A percentile compares a stretch with the other conserved stretches of the same genome.
Evolutionary conservation across 2,329 filamentous ascomycete genomes (phyloP).

Genomic region (Dactylellina drechsleri): DNA sequence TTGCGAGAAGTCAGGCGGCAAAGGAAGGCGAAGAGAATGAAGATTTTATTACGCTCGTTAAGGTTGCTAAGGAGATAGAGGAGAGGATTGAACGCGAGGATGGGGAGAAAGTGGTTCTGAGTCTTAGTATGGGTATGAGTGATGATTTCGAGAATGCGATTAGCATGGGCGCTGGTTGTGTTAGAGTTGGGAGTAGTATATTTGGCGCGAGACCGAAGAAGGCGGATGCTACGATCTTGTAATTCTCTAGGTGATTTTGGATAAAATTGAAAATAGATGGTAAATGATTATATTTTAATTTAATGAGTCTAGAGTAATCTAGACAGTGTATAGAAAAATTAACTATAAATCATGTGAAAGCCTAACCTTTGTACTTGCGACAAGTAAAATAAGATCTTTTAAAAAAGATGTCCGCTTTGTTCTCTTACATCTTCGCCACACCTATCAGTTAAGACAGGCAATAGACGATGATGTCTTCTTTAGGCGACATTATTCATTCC

Average conservation of each 20-base stretch:
- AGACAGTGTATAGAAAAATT: no score
- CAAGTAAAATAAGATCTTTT: background rate
- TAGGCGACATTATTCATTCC: slow-evolving; percentile 38
- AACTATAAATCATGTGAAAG: background rate
- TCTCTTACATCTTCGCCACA: slow-evolving; percentile 59
- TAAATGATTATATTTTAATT: background rate
- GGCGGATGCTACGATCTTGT: slow-evolving; percentile 70
- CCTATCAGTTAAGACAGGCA: slow-evolving; percentile 52
- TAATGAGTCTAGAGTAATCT: no score
- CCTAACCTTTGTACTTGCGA: background rate
- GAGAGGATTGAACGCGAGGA: slow-evolving; percentile 52
- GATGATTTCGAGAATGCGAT: slow-evolving; percentile 93
- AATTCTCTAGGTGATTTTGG: background rate
- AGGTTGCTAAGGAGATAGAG: slow-evolving; percentile 33
- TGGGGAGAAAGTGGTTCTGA: slow-evolving; percentile 34
- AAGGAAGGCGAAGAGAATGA: slow-evolving; percentile 53
- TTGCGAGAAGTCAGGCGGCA: slow-evolving; percentile 47
- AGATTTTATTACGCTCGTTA: slow-evolving; percentile 50
- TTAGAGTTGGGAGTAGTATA: slow-evolving; percentile 91
- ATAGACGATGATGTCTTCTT: slow-evolving; percentile 52
- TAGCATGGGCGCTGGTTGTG: slow-evolving; percentile 82
- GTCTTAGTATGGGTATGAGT: slow-evolving; percentile 70
- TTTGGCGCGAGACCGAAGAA: slow-evolving; percentile 85
- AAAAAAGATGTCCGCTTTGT: slow-evolving; percentile 58
- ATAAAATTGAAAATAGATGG: background rate